A percentile compares a stretch with the other conserved stretches of the same genome.
Conservation (phyloP, 2,329 filamentous ascomycete genomes). For the Cryphonectria naterciae region DNA sequence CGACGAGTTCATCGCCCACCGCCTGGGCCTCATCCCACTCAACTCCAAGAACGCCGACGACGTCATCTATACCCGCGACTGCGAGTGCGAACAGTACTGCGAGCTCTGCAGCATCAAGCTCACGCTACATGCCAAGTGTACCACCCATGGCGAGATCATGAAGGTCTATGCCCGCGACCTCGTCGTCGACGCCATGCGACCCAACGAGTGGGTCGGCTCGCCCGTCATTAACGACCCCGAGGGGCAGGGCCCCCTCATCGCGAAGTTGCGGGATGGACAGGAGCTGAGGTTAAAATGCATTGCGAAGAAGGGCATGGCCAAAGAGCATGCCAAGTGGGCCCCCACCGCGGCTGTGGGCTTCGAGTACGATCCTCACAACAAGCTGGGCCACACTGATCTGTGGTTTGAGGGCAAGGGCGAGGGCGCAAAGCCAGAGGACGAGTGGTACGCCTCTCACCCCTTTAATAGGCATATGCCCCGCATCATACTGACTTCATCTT, state of each 20-base stretch:
- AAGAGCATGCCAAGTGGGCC: conserved; percentile 98
- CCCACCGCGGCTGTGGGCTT: conserved; percentile 91
- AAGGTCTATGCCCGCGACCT: conserved; percentile 92
- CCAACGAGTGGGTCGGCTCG: conserved; percentile 75
- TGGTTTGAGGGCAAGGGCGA: conserved; percentile 73
- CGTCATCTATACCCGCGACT: conserved; percentile 88
- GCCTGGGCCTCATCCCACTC: conserved; percentile 87
- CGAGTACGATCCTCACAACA: conserved; percentile 98
- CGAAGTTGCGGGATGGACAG: conserved; percentile 87
- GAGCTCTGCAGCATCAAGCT: conserved; percentile 88
- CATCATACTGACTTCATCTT: conserved; percentile 34
- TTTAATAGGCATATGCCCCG: background rate
- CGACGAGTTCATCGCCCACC: conserved; percentile 94
- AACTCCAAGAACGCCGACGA: conserved; percentile 81
- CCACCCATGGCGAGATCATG: conserved; percentile 78
- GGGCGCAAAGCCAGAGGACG: conserved; percentile 58
- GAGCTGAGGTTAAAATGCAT: conserved; percentile 89
- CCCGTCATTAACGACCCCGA: conserved; percentile 86
- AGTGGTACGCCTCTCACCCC: conserved; percentile 68
- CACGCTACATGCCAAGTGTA: conserved; percentile 83
- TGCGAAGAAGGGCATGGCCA: conserved; percentile 97
- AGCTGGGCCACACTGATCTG: conserved; percentile 85
- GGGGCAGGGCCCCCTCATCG: conserved; percentile 80
- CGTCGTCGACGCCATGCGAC: conserved; percentile 69
- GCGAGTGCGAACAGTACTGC: conserved; percentile 95